Evolutionary conservation across 495 filamentous ascomycete species (phyloP).

Genomic region (Aspergillus ostianus): DNA sequence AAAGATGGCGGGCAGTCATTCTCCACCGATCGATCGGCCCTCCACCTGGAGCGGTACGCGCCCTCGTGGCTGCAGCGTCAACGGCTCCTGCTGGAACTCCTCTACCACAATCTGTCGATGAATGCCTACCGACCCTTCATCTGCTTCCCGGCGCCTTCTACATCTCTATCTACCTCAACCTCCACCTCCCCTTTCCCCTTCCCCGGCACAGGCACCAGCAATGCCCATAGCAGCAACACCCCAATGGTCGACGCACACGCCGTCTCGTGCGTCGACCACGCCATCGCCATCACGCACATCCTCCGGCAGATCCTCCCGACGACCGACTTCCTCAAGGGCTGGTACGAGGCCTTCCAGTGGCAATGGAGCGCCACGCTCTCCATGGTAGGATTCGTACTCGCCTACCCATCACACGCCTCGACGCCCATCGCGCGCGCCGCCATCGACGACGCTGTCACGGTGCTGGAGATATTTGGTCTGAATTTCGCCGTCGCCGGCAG

Average conservation of each 20-base stretch:
- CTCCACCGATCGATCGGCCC: slow-evolving; percentile 36
- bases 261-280: slow-evolving; percentile 42
- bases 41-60: slow-evolving; percentile 41
- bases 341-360: slow-evolving; percentile 51
- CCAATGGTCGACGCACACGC: slow-evolving; percentile 30
- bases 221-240: not conserved
- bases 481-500: slow-evolving; percentile 42
- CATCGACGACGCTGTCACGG: slow-evolving; percentile 36
- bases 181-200: not conserved
- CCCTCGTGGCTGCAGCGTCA: slow-evolving; percentile 33
- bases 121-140: slow-evolving; percentile 29
- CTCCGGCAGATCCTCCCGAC: slow-evolving; percentile 46
- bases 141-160: slow-evolving; percentile 2
- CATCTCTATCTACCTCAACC: too few species aligned
- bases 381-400: slow-evolving; percentile 48
- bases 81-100: slow-evolving; percentile 27
- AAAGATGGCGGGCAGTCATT: slow-evolving; percentile 33
- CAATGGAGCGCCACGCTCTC: slow-evolving; percentile 54
- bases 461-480: slow-evolving; percentile 47
- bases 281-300: slow-evolving; percentile 49
- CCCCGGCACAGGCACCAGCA: too few species aligned
- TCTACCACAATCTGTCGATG: slow-evolving; percentile 28
- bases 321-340: slow-evolving; percentile 45
- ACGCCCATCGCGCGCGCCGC: slow-evolving; percentile 33
- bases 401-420: slow-evolving; percentile 30